Conservation (phyloP, 306 rosid genomes). For the Cucurbita ficifolia region DNA sequence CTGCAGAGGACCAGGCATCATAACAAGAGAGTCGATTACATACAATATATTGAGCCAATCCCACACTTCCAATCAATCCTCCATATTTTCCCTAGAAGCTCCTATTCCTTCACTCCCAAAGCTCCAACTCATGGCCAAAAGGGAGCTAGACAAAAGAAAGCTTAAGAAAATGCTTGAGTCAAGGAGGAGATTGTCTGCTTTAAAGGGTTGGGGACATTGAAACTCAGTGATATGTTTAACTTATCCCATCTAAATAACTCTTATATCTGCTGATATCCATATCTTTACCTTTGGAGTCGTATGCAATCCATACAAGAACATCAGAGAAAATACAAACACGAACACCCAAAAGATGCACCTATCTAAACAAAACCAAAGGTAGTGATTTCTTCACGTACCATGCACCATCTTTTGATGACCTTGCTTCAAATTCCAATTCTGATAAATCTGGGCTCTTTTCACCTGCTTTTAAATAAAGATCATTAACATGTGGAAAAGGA, state of each 20-base stretch:
- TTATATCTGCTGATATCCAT: background rate
- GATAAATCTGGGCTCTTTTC: conserved; percentile 33
- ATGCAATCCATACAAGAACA: background rate
- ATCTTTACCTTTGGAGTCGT: background rate
- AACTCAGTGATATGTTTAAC: background rate
- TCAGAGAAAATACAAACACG: background rate
- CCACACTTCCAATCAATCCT: background rate
- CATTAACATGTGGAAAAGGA: background rate
- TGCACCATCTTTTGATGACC: conserved; percentile 86
- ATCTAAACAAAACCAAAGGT: background rate
- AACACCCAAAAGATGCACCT: background rate
- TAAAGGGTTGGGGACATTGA: background rate
- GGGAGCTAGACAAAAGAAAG: background rate
- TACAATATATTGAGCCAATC: background rate
- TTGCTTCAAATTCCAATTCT: conserved; percentile 82
- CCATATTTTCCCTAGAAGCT: background rate
- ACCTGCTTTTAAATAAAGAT: conserved; percentile 24
- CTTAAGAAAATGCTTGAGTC: background rate
- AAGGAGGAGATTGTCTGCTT: background rate
- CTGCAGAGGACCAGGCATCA: background rate
- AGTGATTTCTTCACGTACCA: conserved; percentile 39
- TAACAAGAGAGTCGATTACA: background rate
- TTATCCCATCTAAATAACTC: background rate
- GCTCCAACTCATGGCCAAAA: background rate
- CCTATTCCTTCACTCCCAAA: background rate